These are phyloP conservation scores for Pseudopyricularia cyperi DNA, from an alignment of 2,329 filamentous ascomycete genomes.

Conservation along the genomic window DNA sequence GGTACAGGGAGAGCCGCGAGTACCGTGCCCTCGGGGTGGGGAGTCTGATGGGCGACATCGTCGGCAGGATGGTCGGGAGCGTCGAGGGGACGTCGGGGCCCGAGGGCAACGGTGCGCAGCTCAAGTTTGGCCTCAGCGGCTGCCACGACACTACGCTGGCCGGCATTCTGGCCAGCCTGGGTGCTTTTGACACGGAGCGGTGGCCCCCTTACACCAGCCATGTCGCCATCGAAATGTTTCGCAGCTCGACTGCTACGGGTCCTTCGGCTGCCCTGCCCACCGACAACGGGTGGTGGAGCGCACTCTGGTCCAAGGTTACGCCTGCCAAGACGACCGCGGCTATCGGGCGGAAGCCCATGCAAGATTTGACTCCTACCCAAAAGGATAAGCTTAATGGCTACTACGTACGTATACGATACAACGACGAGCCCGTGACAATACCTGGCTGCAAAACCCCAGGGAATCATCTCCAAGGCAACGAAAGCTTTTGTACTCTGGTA, in stretches of 20 bases:
- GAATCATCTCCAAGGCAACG: constrained; percentile 77
- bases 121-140: constrained; percentile 69
- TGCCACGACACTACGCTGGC: constrained; percentile 93
- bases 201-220: constrained; percentile 96
- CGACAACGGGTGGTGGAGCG: neutral
- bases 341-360: constrained; percentile 48
- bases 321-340: constrained; percentile 17
- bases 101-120: constrained; percentile 18
- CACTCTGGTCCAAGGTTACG: neutral
- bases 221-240: constrained; percentile 82
- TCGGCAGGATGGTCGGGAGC: constrained; percentile 58
- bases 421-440: constrained; percentile 68
- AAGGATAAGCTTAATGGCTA: constrained; percentile 54
- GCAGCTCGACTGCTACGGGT: constrained; percentile 2
- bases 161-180: constrained; percentile 62
- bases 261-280: neutral
- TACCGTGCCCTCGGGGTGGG: constrained; percentile 88
- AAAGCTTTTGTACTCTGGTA: constrained; percentile 81
- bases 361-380: constrained; percentile 42
- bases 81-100: constrained; percentile 38
- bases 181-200: constrained; percentile 55
- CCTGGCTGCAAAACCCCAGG: constrained; percentile 67
- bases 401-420: constrained; percentile 85
- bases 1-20: constrained; percentile 72
- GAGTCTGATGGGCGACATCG: constrained; percentile 69